Conservation (phyloP, 2,329 filamentous ascomycete species). For the Remersonia thermophila region DNA sequence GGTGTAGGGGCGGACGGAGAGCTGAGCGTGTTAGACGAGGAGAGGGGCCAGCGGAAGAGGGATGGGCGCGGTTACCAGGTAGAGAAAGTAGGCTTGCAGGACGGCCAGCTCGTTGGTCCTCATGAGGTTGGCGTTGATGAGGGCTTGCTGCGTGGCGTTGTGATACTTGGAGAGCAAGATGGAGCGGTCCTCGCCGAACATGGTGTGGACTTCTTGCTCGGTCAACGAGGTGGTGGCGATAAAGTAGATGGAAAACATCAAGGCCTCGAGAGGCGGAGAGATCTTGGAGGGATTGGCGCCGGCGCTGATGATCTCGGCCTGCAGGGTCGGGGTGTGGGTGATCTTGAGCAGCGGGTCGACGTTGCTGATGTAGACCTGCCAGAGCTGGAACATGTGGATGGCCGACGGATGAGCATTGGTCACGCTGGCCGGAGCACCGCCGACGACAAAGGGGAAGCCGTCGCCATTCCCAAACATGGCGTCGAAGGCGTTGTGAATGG, state of each 20-base stretch:
- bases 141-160: slow-evolving; percentile 47
- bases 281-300: slow-evolving; percentile 42
- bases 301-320: slow-evolving; percentile 52
- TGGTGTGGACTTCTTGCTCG: slow-evolving; percentile 38
- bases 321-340: slow-evolving; percentile 53
- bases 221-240: slow-evolving; percentile 46
- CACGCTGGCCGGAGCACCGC: slow-evolving; percentile 30
- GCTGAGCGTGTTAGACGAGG: slow-evolving; percentile 22
- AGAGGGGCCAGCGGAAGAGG: neutral
- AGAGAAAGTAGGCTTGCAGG: slow-evolving; percentile 56
- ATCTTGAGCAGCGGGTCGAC: slow-evolving; percentile 58
- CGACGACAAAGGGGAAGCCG: slow-evolving; percentile 46
- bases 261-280: slow-evolving; percentile 45
- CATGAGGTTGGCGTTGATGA: slow-evolving; percentile 56
- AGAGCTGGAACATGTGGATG: slow-evolving; percentile 50
- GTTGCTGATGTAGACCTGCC: slow-evolving; percentile 59
- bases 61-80: slow-evolving; percentile 42
- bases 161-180: slow-evolving; percentile 42
- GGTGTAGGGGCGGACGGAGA: slow-evolving; percentile 44
- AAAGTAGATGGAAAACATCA: slow-evolving; percentile 56
- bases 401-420: slow-evolving; percentile 39
- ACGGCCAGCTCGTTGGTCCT: slow-evolving; percentile 51
- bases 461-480: slow-evolving; percentile 44
- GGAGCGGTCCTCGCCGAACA: slow-evolving; percentile 41
- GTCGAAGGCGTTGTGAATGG: slow-evolving; percentile 47